phyloP scores from a whole-genome alignment of 768 basidiomycete species.

The Lentinula edodes region DNA sequence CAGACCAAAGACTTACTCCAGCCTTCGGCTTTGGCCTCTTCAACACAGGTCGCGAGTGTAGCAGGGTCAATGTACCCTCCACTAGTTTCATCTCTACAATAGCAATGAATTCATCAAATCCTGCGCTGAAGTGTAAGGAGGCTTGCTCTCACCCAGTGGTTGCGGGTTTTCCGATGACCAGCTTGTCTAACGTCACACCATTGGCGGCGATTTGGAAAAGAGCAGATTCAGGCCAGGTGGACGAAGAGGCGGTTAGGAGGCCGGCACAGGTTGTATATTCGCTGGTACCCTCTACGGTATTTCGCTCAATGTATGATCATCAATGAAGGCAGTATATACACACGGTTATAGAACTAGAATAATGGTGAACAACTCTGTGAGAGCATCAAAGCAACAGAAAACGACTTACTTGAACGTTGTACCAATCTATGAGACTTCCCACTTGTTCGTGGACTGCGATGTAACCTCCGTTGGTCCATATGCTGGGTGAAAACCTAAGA shows the following conservation, averaged over 20 bases:
- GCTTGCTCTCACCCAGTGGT: slow-evolving; percentile 15
- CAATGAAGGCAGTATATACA: slow-evolving; percentile 10
- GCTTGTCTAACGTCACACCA: slow-evolving; percentile 55
- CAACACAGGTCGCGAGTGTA: slow-evolving; percentile 56
- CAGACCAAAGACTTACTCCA: slow-evolving; percentile 44
- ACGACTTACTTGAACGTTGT: slow-evolving; percentile 45
- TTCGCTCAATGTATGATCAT: not conserved
- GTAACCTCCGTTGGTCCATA: slow-evolving; percentile 47
- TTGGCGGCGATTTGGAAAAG: slow-evolving; percentile 53
- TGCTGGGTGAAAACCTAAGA: slow-evolving; percentile 36
- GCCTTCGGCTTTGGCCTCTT: slow-evolving; percentile 51
- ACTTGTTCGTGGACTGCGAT: slow-evolving; percentile 45
- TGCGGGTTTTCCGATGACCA: slow-evolving; percentile 76
- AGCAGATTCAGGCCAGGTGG: slow-evolving; percentile 56
- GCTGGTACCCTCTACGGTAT: slow-evolving; percentile 43
- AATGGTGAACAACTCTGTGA: not conserved
- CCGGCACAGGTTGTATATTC: slow-evolving; percentile 62
- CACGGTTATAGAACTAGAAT: slow-evolving; percentile 40
- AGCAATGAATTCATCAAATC: not conserved
- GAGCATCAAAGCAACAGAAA: slow-evolving; percentile 7
- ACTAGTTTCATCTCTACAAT: slow-evolving; percentile 33
- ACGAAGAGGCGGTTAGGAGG: slow-evolving; percentile 55
- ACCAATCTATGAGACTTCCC: slow-evolving; percentile 62
- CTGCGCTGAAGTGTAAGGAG: not conserved
- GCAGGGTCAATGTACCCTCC: slow-evolving; percentile 60